Conservation (phyloP, 768 basidiomycete species). For the Amanita exitialis region DNA sequence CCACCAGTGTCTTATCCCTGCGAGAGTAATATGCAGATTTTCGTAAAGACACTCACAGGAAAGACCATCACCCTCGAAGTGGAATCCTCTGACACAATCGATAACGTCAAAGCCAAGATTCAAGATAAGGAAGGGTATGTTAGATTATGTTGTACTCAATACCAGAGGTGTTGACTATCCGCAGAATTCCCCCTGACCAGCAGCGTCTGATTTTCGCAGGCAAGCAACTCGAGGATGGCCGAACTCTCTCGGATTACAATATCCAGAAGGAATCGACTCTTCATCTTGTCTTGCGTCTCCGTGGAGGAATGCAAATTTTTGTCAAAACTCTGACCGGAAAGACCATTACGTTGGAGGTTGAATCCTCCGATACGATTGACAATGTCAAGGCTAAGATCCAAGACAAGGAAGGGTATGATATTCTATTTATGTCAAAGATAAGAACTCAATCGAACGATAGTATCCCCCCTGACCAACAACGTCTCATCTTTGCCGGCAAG, state of each 20-base stretch:
- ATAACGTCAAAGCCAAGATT: constrained; percentile 69
- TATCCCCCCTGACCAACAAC: constrained; percentile 21
- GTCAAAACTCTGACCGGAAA: constrained; percentile 77
- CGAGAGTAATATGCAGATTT: constrained; percentile 20
- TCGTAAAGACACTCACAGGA: constrained; percentile 40
- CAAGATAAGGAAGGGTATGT: constrained; percentile 59
- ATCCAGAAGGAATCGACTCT: constrained; percentile 68
- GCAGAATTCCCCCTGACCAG: constrained; percentile 24
- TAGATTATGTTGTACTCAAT: background rate
- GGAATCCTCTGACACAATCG: constrained; percentile 65
- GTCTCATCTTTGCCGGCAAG: constrained; percentile 22
- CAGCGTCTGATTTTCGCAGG: constrained; percentile 67
- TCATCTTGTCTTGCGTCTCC: constrained; percentile 29
- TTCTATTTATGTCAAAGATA: background rate
- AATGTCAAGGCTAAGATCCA: constrained; percentile 36
- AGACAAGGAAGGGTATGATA: constrained; percentile 23
- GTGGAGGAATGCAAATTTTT: constrained; percentile 34
- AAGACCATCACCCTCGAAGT: constrained; percentile 71
- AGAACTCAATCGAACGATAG: background rate
- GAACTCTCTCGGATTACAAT: constrained; percentile 47
- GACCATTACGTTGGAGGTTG: constrained; percentile 45
- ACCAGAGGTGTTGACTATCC: background rate
- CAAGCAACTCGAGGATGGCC: constrained; percentile 28
- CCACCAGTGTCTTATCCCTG: background rate
- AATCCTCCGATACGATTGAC: constrained; percentile 20